Base-by-base conservation (phyloP, 495 filamentous ascomycete species). In the Aspergillus sparsus region DNA sequence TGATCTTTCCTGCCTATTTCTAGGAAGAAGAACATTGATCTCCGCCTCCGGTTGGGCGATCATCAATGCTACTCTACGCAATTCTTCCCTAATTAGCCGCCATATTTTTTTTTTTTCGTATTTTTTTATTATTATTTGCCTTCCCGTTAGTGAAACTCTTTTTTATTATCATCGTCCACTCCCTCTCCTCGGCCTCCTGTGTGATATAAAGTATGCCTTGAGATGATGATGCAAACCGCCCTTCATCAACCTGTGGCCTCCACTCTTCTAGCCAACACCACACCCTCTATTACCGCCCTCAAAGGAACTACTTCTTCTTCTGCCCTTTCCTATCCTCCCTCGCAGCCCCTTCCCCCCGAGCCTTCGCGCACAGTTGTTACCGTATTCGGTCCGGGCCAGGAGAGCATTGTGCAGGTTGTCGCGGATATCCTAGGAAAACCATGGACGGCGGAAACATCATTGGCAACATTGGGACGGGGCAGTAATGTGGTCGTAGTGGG, bases 361-460 rank as follows among this genome's bases (percentile, higher is more conserved):
- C 63, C 63, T 27, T 21, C 71, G 2, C 62, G 68, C 15, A 77
- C 74, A 7, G 70, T 85, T 32, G 84, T 87, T 37, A 83, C 89
- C 50, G 77, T 88, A 10, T 88, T 83, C 62, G 82, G 82, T 6
- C 72, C 68, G 11, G 83, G 80, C 8, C 85, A 88, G 63, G 85
- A 89, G 46, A 77, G 78, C 32, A 86, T 90, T 55, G 86, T 89
- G 21, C 81, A 82, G 16, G 74, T 87, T 33, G 86, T 88, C 55
- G 87, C 87, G 12, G 86, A 89, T 51, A 81, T 89, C 12, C 70
- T 89, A 42, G 87, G 87, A 41, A 89, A 88, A 66, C 82, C 84
- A 50, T 83, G 82, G 73, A 81, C 80, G 33, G 74, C 83, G 32
- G 82, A 80, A 49, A 74, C 74, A 10, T 74, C 79, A 51, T 80